Conservation (phyloP, 768 basidiomycete species). For the Mrakia hoshinonis region DNA sequence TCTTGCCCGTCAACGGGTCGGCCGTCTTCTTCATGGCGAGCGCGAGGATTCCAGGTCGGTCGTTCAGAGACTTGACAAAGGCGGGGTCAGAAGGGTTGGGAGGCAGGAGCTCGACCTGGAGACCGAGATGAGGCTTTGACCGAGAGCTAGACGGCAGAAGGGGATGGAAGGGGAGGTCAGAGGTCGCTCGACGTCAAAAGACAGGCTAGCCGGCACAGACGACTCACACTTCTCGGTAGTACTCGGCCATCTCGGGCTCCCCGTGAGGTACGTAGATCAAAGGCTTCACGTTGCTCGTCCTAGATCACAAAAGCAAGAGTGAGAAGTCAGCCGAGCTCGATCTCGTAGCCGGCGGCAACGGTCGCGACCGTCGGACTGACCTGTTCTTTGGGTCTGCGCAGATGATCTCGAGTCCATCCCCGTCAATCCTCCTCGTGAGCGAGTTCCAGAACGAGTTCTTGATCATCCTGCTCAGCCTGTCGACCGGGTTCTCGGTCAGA, state of each 20-base stretch:
- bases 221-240: constrained; percentile 70
- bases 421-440: constrained; percentile 90
- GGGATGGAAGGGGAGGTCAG: background rate
- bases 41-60: constrained; percentile 86
- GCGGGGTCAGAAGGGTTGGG: constrained; percentile 72
- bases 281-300: constrained; percentile 78
- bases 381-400: constrained; percentile 95
- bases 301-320: background rate
- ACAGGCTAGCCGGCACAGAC: background rate
- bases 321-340: constrained; percentile 51
- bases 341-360: constrained; percentile 36
- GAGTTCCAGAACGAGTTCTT: constrained; percentile 97
- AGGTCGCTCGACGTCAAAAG: no score
- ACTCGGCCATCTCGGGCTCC: constrained; percentile 85
- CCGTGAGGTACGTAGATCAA: constrained; percentile 91
- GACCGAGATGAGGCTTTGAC: constrained; percentile 85
- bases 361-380: background rate
- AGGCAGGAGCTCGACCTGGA: constrained; percentile 87
- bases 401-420: constrained; percentile 92
- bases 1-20: constrained; percentile 66
- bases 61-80: constrained; percentile 87
- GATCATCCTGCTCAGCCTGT: constrained; percentile 94
- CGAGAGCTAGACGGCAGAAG: constrained; percentile 45
- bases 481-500: constrained; percentile 92
- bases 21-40: constrained; percentile 89